A percentile compares a stretch with the other conserved stretches of the same genome.
Evolutionary conservation across 2,329 filamentous ascomycete species (phyloP).

Genomic region (Fusarium chuoi): DNA sequence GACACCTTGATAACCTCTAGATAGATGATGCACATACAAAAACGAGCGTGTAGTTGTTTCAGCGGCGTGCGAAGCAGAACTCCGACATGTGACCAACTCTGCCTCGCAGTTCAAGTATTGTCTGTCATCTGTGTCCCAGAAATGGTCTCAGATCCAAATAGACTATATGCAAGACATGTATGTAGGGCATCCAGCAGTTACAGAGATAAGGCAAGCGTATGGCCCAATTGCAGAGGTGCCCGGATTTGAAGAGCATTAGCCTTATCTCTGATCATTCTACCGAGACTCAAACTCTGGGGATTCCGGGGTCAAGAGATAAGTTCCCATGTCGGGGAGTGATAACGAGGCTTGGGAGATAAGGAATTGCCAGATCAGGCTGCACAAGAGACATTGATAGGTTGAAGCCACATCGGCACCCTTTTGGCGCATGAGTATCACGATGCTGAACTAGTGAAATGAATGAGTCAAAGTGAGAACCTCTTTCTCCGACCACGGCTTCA

Average conservation of each 20-base stretch:
- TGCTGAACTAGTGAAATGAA: conserved; percentile 3
- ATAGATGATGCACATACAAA: neutral
- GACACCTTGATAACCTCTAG: neutral
- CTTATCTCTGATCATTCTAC: conserved; percentile 28
- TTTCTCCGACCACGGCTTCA: conserved; percentile 9
- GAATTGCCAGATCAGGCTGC: conserved; percentile 9
- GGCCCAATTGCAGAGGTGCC: conserved; percentile 35
- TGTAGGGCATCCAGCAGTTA: neutral
- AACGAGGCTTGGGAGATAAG: conserved; percentile 27
- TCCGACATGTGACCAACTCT: conserved; percentile 9
- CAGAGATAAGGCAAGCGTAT: conserved; percentile 25
- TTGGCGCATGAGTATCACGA: neutral
- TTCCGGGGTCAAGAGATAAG: conserved; percentile 34
- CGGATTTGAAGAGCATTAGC: conserved; percentile 22
- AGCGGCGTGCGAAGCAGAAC: neutral
- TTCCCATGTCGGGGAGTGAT: conserved; percentile 19
- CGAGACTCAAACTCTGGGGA: conserved; percentile 28
- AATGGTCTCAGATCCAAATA: conserved; percentile 3
- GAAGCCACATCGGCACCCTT: neutral
- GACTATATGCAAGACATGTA: conserved; percentile 30
- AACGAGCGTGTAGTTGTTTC: neutral
- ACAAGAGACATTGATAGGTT: neutral
- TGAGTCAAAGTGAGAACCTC: conserved; percentile 12
- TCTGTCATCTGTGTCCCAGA: neutral
- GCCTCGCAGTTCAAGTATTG: neutral